Evolutionary conservation across 495 filamentous ascomycete genomes (phyloP), one percentile per base, ranked within the genome.

Genomic region (Daldinia vernicosa): DNA sequence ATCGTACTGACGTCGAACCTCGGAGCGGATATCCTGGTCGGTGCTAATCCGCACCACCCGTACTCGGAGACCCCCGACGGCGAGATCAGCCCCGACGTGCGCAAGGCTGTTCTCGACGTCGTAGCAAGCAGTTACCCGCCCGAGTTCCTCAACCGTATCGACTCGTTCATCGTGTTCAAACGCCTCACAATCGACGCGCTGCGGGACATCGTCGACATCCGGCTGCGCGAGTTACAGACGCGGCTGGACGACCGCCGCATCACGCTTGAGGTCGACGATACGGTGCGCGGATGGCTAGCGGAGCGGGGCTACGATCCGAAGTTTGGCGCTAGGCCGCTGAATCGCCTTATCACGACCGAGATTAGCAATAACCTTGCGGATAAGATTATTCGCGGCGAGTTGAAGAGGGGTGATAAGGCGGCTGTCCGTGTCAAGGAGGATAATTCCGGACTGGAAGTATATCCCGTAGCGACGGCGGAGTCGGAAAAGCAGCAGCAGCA

Each of bases 1-100:
- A 97, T 99, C 73, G 95, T 98, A 0, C 84, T 99, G 37, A 98
- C 95, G 0, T 97, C 93, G 28, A 99, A 99, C 78, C 89, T 99
- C 40, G 91, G 94, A 74, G 90, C 91, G 5, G 85, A 93, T 28
- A 89, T 91, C 54, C 86, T 93, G 4, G 86, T 92, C 37, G 87
- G 84, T 39, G 83, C 84, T 33, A 81, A 91, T 65, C 78, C 80
- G 6, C 67, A 86, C 30, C 84, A 86, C 72, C 84, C 82, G 0
- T 86, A 90, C 75, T 85, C 87, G 60, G 85, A 91, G 62, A 86
- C 84, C 2, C 76, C 80, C 5, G 83, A 86, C 35, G 85, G 87
- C 37, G 89, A 93, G 43, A 87, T 98, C 55, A 85, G 89, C 19
- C 83, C 87, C 0, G 86, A 88, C 1, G 87, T 91, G 56, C 93